Evolutionary conservation across 371 early-diverging fungal species (phyloP).

Genomic region (Mortierella polycephala): DNA sequence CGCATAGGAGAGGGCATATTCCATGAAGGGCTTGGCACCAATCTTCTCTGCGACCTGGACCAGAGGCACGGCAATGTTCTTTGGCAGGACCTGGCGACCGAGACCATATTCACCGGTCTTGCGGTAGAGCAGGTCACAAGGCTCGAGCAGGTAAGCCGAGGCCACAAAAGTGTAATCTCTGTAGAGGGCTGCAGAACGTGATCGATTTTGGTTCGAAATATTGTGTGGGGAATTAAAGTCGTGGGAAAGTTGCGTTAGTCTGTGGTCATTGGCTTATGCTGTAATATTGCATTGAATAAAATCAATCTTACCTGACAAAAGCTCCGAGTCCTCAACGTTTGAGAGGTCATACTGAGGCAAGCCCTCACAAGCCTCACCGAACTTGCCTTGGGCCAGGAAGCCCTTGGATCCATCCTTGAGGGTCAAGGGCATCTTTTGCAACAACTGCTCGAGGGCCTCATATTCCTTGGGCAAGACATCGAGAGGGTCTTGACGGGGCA

Average conservation of each 20-base stretch:
- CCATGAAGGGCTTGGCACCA: constrained; percentile 86
- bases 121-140: constrained; percentile 83
- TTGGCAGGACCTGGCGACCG: constrained; percentile 79
- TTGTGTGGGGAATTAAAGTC: background rate
- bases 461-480: constrained; percentile 74
- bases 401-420: constrained; percentile 75
- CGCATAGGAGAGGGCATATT: constrained; percentile 76
- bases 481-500: constrained; percentile 77
- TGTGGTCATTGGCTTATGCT: no score
- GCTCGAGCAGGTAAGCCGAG: constrained; percentile 89
- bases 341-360: constrained; percentile 81
- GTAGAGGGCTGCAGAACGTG: constrained; percentile 69
- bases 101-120: constrained; percentile 79
- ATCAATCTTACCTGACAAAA: constrained; percentile 69
- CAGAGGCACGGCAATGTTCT: constrained; percentile 85
- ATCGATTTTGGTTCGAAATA: background rate
- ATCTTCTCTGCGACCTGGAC: constrained; percentile 76
- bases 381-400: constrained; percentile 79
- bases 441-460: constrained; percentile 71
- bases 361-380: constrained; percentile 80
- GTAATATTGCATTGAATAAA: no score
- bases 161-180: constrained; percentile 90
- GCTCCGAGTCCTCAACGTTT: constrained; percentile 70
- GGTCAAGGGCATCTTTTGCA: constrained; percentile 83
- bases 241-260: background rate